A percentile compares a stretch with the other conserved stretches of the same genome.
These are phyloP conservation scores for Colletotrichum sp. DNA, from an alignment of 2,329 filamentous ascomycete species.

Conservation along the genomic window DNA sequence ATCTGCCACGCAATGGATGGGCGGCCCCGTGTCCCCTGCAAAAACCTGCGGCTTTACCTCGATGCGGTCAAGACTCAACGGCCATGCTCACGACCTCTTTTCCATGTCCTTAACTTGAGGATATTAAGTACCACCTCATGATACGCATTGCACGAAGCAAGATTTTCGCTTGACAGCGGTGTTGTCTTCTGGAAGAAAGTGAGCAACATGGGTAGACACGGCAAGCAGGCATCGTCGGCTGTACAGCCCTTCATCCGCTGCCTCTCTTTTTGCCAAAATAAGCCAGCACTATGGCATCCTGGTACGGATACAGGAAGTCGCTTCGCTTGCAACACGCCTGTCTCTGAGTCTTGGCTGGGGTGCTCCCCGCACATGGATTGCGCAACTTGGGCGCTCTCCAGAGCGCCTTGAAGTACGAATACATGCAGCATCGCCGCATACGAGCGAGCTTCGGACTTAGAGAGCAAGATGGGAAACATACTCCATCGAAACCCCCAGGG, in stretches of 20 bases:
- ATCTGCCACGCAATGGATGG: constrained; percentile 10
- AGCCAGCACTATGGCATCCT: neutral
- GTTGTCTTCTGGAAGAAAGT: neutral
- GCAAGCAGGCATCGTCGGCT: neutral
- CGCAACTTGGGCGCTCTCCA: neutral
- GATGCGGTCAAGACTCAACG: constrained; percentile 13
- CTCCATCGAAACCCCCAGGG: neutral
- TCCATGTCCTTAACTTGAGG: constrained; percentile 13
- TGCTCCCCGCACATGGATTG: neutral
- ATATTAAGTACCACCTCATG: constrained; percentile 19
- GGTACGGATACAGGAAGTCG: neutral
- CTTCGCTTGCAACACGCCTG: neutral
- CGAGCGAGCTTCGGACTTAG: neutral
- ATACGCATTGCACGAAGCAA: neutral
- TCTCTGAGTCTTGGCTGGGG: neutral
- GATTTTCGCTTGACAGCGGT: neutral
- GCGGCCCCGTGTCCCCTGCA: neutral
- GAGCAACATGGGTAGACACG: neutral
- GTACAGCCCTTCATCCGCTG: neutral
- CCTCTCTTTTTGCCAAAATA: neutral
- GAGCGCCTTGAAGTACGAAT: neutral
- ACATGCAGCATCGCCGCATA: neutral
- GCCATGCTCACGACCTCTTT: neutral
- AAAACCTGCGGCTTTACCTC: constrained; percentile 10
- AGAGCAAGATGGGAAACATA: neutral